Evolutionary conservation across 257 asterid genomes (phyloP).

Genomic region (Cinchona pubescens): DNA sequence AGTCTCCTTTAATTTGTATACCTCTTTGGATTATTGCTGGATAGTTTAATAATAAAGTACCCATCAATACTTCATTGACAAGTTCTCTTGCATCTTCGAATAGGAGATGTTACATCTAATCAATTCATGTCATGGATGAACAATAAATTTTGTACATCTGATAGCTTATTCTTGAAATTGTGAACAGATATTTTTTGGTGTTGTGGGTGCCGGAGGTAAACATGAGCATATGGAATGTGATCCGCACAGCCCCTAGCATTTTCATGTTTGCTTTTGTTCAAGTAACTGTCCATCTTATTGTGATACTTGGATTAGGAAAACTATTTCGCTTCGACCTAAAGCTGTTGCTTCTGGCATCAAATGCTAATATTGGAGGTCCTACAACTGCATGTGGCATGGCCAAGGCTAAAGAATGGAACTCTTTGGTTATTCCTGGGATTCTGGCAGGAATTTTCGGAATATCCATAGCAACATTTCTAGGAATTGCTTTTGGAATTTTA

Average conservation of each 20-base stretch:
- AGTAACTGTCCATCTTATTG: constrained; percentile 61
- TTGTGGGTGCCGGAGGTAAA: constrained; percentile 88
- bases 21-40: not conserved
- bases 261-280: constrained; percentile 69
- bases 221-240: constrained; percentile 67
- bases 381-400: constrained; percentile 91
- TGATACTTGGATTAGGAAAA: constrained; percentile 59
- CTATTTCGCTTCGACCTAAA: constrained; percentile 47
- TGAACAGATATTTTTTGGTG: constrained; percentile 70
- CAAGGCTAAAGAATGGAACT: constrained; percentile 73
- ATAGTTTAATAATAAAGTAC: not conserved
- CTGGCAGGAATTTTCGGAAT: constrained; percentile 77
- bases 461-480: constrained; percentile 71
- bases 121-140: not conserved
- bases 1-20: not conserved
- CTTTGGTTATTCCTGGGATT: constrained; percentile 69
- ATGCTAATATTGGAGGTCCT: constrained; percentile 90
- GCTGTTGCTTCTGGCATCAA: constrained; percentile 62
- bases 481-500: constrained; percentile 60
- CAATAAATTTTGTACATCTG: not conserved
- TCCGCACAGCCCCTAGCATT: constrained; percentile 75
- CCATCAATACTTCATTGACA: not conserved
- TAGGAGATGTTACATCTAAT: not conserved
- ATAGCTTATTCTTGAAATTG: constrained; percentile 4
- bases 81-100: not conserved